phyloP scores from a whole-genome alignment of 345 rosid genomes.

The Populus pruinosa region DNA sequence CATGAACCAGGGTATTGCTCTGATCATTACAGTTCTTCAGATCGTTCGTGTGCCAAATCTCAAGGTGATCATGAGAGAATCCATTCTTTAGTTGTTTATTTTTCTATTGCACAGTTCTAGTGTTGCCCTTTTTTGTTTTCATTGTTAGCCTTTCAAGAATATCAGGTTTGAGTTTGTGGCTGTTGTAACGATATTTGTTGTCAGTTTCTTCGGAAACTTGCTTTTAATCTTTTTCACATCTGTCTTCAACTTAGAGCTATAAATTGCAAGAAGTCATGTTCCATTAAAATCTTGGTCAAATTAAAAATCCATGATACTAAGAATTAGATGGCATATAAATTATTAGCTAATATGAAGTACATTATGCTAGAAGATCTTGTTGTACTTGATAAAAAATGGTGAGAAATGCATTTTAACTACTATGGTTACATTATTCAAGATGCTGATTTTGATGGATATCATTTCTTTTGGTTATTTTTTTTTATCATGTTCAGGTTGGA shows the following conservation, averaged over 20 bases:
- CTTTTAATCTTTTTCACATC: background rate
- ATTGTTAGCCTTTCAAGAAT: background rate
- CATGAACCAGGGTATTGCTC: conserved; percentile 72
- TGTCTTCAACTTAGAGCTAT: background rate
- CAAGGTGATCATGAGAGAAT: conserved; percentile 49
- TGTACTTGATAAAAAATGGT: background rate
- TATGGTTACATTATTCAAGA: background rate
- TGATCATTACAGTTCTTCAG: conserved; percentile 94
- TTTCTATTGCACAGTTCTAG: conserved; percentile 1
- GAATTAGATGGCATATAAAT: background rate
- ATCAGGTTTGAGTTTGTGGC: background rate
- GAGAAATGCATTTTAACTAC: background rate
- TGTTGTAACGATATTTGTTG: background rate
- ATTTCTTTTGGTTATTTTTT: background rate
- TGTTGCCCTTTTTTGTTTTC: background rate
- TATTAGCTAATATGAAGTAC: background rate
- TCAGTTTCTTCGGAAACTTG: background rate
- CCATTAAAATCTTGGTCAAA: background rate
- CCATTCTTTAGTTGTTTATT: conserved; percentile 8
- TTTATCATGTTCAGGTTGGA: conserved; percentile 59
- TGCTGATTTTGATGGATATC: background rate
- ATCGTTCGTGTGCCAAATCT: conserved; percentile 91
- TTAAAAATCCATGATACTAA: background rate
- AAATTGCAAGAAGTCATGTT: background rate
- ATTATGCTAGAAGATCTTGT: background rate